Conservation (phyloP, 2,329 filamentous ascomycete genomes). For the Cephalotrichum gorgonifer region DNA sequence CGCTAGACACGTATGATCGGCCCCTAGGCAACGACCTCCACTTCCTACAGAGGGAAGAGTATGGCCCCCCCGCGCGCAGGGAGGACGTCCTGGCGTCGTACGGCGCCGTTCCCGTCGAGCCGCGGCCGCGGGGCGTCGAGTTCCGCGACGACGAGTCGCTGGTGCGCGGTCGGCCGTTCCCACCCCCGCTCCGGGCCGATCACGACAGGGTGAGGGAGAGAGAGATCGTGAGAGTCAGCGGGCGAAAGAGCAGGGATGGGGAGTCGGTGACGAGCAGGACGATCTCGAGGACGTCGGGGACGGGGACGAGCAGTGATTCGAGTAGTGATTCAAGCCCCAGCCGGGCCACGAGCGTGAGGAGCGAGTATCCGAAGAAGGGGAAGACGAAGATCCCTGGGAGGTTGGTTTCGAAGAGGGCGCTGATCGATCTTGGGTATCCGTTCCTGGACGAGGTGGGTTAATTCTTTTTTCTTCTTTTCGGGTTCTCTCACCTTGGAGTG, state of each 20-base stretch:
- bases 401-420: slow-evolving; percentile 68
- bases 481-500: not conserved
- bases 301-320: slow-evolving; percentile 31
- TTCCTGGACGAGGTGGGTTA: slow-evolving; percentile 70
- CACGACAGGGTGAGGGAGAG: slow-evolving; percentile 42
- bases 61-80: slow-evolving; percentile 45
- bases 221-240: slow-evolving; percentile 42
- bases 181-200: too few species aligned
- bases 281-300: slow-evolving; percentile 21
- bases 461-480: not conserved
- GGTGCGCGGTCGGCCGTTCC: slow-evolving; percentile 33
- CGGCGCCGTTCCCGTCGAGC: slow-evolving; percentile 21
- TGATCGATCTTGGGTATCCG: slow-evolving; percentile 77
- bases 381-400: slow-evolving; percentile 81
- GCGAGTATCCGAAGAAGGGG: slow-evolving; percentile 68
- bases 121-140: slow-evolving; percentile 46
- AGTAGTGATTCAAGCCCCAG: slow-evolving; percentile 36
- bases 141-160: slow-evolving; percentile 57
- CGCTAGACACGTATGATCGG: slow-evolving; percentile 82
- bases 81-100: slow-evolving; percentile 38
- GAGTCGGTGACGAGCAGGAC: slow-evolving; percentile 29
- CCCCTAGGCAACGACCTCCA: slow-evolving; percentile 25
- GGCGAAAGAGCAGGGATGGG: slow-evolving; percentile 31
- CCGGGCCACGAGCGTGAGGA: slow-evolving; percentile 40
- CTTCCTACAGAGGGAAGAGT: slow-evolving; percentile 44